These are phyloP conservation scores for Populus alba DNA, from an alignment of 345 rosid species.

Conservation along the genomic window DNA sequence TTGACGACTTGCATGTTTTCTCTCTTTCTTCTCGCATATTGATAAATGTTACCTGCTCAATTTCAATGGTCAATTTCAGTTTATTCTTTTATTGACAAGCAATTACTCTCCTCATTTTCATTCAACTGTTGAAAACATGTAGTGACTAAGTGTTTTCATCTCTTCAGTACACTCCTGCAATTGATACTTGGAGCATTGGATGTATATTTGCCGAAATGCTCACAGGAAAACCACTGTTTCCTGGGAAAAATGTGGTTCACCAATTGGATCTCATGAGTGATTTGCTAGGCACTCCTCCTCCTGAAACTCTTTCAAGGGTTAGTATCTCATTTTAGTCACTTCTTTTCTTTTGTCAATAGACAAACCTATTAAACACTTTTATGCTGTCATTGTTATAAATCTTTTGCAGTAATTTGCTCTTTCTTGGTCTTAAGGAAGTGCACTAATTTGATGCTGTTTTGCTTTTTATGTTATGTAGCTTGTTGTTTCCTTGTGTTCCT, in stretches of 20 bases:
- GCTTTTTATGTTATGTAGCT: constrained; percentile 3
- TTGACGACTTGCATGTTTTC: background rate
- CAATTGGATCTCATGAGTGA: constrained; percentile 97
- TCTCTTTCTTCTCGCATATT: background rate
- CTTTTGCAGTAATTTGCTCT: constrained; percentile 1
- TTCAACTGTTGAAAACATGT: background rate
- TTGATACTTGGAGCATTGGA: constrained; percentile 98
- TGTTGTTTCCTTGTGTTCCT: background rate
- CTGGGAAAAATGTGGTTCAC: constrained; percentile 95
- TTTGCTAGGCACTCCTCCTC: constrained; percentile 85
- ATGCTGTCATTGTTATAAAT: background rate
- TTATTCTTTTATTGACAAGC: background rate
- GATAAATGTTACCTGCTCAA: background rate
- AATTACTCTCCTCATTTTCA: background rate
- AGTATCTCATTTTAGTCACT: constrained; percentile 12
- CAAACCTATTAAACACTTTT: background rate
- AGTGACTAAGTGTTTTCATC: constrained; percentile 1
- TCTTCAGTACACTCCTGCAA: constrained; percentile 85
- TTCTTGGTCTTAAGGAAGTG: background rate
- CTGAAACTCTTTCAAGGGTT: constrained; percentile 77
- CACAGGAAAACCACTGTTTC: constrained; percentile 86
- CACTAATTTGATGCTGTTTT: background rate
- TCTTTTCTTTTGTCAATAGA: constrained; percentile 1
- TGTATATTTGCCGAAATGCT: constrained; percentile 99
- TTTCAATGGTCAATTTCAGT: background rate